Evolutionary conservation across 2,329 filamentous ascomycete genomes (phyloP), one percentile per base, ranked within the genome.

Genomic region (Chaetothyriales sp.): DNA sequence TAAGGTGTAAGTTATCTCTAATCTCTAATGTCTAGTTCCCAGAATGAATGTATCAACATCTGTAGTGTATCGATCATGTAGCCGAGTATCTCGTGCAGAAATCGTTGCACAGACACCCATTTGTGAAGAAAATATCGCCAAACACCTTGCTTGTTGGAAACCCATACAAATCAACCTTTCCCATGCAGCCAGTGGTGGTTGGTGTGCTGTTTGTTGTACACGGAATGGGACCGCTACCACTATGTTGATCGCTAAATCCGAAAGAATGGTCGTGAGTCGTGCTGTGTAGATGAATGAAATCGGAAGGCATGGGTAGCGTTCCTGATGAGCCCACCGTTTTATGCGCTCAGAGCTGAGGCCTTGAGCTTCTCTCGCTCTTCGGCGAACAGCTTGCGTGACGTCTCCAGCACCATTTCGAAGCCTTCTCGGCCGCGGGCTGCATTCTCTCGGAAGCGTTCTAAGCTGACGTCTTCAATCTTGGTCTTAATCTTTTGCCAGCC

Each of bases 401-500:
- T 95, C 65, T 87, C 86, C 28, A 98, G 76, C 7, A 98, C 92
- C 55, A 83, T 80, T 73, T 98, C 92, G 65, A 98, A 98, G 1
- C 92, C 92, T 68, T 96, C 89, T 57, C 84, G 81, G 57, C 92
- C 92, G 70, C 86, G 89, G 59, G 76, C 75, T 20, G 92, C 90
- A 63, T 98, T 98, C 68, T 98, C 87, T 59, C 80, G 78, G 72
- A 98, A 98, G 50, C 87, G 75, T 57, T 84, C 84, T 44, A 96
- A 84, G 43, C 88, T 84, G 49, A 86, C 81, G 61, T 96, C 88
- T 72, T 98, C 92, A 61, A 98, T 93, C 65, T 83, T 86, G 70
- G 92, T 95, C 75, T 87, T 92, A 65, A 96, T 88, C 65, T 88
- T 87, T 70, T 95, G 86, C 89, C 92, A 98, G 55, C 92, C 92